Percentiles rank a stretch among this genome's conserved stretches.
Conservation (phyloP, 345 rosid genomes). For the Salix koriyanagi region DNA sequence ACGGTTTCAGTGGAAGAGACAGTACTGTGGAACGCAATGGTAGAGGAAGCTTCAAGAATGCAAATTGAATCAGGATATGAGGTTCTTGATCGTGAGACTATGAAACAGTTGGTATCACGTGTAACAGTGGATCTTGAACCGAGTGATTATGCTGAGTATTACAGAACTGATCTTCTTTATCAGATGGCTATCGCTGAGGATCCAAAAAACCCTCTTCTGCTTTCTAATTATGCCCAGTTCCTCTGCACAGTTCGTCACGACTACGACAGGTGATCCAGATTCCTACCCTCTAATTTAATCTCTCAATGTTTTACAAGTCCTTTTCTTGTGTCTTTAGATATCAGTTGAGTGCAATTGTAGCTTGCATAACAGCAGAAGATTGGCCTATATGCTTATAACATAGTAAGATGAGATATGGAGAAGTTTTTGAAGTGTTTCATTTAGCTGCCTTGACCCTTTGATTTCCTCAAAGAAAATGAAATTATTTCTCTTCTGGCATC, state of each 20-base stretch:
- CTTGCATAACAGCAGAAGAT: not conserved
- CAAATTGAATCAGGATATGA: slow-evolving; percentile 14
- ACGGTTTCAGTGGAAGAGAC: slow-evolving; percentile 28
- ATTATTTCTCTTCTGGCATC: not conserved
- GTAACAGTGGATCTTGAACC: slow-evolving; percentile 37
- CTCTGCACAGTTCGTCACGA: slow-evolving; percentile 50
- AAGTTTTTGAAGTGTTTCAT: no score
- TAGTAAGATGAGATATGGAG: not conserved
- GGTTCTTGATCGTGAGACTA: slow-evolving; percentile 36
- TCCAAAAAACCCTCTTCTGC: slow-evolving; percentile 54
- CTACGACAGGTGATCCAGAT: slow-evolving; percentile 48
- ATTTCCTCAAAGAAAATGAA: not conserved
- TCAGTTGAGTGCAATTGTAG: not conserved
- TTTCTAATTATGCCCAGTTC: slow-evolving; percentile 70
- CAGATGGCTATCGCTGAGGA: slow-evolving; percentile 56
- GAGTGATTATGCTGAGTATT: slow-evolving; percentile 41
- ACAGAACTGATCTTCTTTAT: slow-evolving; percentile 50
- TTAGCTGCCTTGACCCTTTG: not conserved
- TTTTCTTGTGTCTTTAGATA: not conserved
- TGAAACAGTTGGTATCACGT: slow-evolving; percentile 34
- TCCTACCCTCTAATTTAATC: no score
- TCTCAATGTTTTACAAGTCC: no score
- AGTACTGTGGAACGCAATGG: slow-evolving; percentile 47
- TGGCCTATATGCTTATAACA: not conserved
- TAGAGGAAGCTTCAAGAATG: slow-evolving; percentile 49